A percentile compares a stretch with the other conserved stretches of the same genome.
Conservation (phyloP, 306 rosid species). For the barrel medic (Medicago truncatula) region MtrunA17r5.0-ANR NC_053047.1:3876501-3877000, state of each 20-base stretch:
- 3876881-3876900: constrained; percentile 85
- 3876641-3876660: neutral
- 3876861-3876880: constrained; percentile 81
- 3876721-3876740: neutral
- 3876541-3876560: neutral
- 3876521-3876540: too few relatives aligned
- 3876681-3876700: neutral
- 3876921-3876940: constrained; percentile 88
- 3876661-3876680: neutral
- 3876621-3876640: neutral
- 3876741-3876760: neutral
- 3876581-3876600: neutral
- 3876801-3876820: constrained; percentile 12
- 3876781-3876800: neutral
- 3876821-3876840: constrained; percentile 57
- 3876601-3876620: too few relatives aligned
- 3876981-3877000: constrained; percentile 87
- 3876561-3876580: neutral
- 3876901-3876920: constrained; percentile 87
- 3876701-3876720: neutral
- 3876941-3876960: constrained; percentile 91
- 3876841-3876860: constrained; percentile 95
- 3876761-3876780: neutral
- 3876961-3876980: constrained; percentile 82
- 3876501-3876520: neutral